phyloP scores from a whole-genome alignment of 257 asterid species.

The Solanum commersonii region DNA sequence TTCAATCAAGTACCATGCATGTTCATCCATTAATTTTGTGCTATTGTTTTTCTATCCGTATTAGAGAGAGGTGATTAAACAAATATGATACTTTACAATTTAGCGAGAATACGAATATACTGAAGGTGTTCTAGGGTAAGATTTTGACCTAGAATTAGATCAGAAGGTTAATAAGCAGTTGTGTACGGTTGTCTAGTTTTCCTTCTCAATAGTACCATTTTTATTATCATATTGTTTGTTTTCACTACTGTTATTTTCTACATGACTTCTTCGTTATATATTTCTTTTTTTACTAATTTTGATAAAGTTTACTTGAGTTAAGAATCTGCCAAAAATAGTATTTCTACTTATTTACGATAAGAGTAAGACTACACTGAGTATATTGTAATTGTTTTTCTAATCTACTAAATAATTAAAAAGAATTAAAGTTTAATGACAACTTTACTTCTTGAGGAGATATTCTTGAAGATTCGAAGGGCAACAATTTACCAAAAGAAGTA shows the following conservation, averaged over 20 bases:
- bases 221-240: neutral
- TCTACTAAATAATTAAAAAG: neutral
- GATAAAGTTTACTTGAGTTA: neutral
- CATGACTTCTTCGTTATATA: rapidly evolving
- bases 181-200: neutral
- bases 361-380: too few relatives aligned
- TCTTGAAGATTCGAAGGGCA: neutral
- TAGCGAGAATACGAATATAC: too few relatives aligned
- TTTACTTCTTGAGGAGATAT: neutral
- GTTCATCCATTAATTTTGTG: neutral
- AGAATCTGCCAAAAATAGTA: rapidly evolving
- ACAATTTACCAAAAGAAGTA: neutral
- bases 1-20: neutral
- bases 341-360: neutral
- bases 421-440: neutral
- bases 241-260: neutral
- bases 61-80: neutral
- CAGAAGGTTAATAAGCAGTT: neutral
- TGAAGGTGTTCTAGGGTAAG: too few relatives aligned
- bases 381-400: neutral
- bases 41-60: neutral
- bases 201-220: neutral
- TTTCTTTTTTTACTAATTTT: neutral
- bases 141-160: too few relatives aligned
- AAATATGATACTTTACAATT: neutral